Conservation (phyloP, 2,329 filamentous ascomycete species). For the Colletotrichum sublineola region DNA sequence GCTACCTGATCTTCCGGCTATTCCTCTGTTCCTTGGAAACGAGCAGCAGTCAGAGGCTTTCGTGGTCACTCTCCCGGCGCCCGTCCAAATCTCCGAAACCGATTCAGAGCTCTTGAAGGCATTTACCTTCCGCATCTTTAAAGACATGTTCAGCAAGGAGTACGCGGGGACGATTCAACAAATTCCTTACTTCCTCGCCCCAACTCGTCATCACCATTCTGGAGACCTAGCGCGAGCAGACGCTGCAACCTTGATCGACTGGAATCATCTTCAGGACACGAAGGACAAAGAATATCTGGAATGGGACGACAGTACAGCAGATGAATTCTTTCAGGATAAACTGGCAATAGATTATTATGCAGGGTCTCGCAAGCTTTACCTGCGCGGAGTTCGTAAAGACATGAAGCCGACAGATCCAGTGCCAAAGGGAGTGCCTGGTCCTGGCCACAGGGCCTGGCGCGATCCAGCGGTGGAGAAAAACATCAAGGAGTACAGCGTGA, state of each 20-base stretch:
- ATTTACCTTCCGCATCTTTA: constrained; percentile 83
- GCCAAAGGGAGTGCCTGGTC: constrained; percentile 66
- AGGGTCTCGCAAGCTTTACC: constrained; percentile 73
- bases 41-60: constrained; percentile 70
- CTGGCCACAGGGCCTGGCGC: constrained; percentile 59
- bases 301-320: constrained; percentile 58
- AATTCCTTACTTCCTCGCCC: constrained; percentile 88
- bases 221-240: constrained; percentile 40
- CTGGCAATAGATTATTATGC: constrained; percentile 71
- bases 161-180: constrained; percentile 74
- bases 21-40: constrained; percentile 79
- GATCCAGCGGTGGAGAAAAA: constrained; percentile 57
- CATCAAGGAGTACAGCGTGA: constrained; percentile 88
- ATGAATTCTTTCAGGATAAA: constrained; percentile 65
- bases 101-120: constrained; percentile 69
- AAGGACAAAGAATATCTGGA: constrained; percentile 51
- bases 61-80: constrained; percentile 58
- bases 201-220: constrained; percentile 55
- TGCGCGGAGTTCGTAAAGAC: constrained; percentile 65
- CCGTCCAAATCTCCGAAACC: constrained; percentile 59
- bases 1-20: constrained; percentile 75
- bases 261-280: constrained; percentile 65
- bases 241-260: constrained; percentile 64
- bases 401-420: constrained; percentile 75
- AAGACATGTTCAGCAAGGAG: constrained; percentile 89